A percentile compares a stretch with the other conserved stretches of the same genome.
These are phyloP conservation scores for Zygoascus flipseniorum DNA, from an alignment of 805 yeast species.

Conservation along the genomic window DNA sequence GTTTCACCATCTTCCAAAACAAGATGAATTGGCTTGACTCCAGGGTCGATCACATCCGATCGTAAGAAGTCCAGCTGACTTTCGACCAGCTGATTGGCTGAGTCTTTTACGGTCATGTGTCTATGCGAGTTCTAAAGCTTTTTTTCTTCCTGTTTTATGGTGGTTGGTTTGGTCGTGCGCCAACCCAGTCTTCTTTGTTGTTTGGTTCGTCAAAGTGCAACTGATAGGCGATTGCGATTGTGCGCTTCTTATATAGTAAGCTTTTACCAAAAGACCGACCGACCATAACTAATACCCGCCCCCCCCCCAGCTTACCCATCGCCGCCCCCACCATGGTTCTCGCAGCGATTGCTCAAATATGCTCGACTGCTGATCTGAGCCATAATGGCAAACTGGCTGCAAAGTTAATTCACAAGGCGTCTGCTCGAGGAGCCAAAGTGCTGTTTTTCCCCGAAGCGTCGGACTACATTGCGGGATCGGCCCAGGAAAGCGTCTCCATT, in stretches of 20 bases:
- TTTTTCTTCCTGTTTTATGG: background rate
- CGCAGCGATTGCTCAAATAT: slow-evolving; percentile 81
- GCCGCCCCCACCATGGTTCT: slow-evolving; percentile 32
- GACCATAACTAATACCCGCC: too few species aligned
- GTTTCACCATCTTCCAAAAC: slow-evolving; percentile 47
- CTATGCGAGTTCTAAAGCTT: too few species aligned
- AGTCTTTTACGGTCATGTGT: background rate
- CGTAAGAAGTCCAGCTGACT: slow-evolving; percentile 1
- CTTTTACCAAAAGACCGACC: too few species aligned
- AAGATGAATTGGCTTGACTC: slow-evolving; percentile 58
- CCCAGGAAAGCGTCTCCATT: slow-evolving; percentile 54
- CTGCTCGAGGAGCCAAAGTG: slow-evolving; percentile 49
- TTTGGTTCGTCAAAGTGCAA: too few species aligned
- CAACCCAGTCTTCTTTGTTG: too few species aligned
- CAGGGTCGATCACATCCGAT: slow-evolving; percentile 18
- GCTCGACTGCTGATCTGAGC: slow-evolving; percentile 56
- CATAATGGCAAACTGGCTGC: slow-evolving; percentile 55
- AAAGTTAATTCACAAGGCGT: slow-evolving; percentile 55
- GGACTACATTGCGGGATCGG: slow-evolving; percentile 65
- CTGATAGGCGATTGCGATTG: too few species aligned
- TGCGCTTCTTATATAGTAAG: too few species aligned
- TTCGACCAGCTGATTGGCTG: background rate
- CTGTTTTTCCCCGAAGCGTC: slow-evolving; percentile 91
- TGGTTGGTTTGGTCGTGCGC: background rate
- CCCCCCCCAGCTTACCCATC: too few species aligned